Evolutionary conservation across 1,284 basidiomycete genomes (phyloP), one percentile per base, ranked within the genome.

Genomic region (Acaromyces ingoldii): DNA sequence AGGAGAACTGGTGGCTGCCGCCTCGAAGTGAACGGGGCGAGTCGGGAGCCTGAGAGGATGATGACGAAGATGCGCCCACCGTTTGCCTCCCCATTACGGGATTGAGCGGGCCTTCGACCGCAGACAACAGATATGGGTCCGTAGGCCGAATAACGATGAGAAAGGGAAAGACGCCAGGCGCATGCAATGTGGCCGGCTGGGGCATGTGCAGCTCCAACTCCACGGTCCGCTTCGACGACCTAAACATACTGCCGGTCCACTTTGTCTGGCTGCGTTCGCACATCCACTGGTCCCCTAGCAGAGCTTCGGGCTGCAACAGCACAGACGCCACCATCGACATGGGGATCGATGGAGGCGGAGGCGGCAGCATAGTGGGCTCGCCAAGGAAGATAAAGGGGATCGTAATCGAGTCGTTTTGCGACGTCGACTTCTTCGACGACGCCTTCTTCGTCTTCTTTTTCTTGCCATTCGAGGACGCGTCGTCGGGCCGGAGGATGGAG

Each of bases 351-450:
- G 59, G 57, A 13, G 63, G 64, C 21, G 65, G 59, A 4, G 64
- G 62, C 19, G 57, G 64, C 43, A 64, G 49, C 11, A 51, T 38
- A 6, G 65, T 62, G 2, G 60, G 58, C 38, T 70, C 68, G 28
- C 68, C 68, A n/a, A 61, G 39, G 30, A 70, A 70, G 56, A 70
- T 55, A 48, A 70, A 70, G 11, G 68, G 66, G 25, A 70, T 40
- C 11, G 66, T 62, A 39, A 70, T 54, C 37, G 15, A 30, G 24
- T 26, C 36, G 3, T 25, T 19, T 5, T 3, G 5, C 13, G 17
- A 4, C 38, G 13, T 22, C 13, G 17, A 50, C 48, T 50, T n/a
- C n/a, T n/a, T n/a, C 15, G 34, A 45, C 6, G 34, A 15, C 21
- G 28, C n/a, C 37, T 38, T 57, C 24, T 57, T 37, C 26, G 49